Evolutionary conservation across 164 flowering plant species (phyloP), one percentile per base, ranked within the genome.

Genomic region (Piper betle): DNA sequence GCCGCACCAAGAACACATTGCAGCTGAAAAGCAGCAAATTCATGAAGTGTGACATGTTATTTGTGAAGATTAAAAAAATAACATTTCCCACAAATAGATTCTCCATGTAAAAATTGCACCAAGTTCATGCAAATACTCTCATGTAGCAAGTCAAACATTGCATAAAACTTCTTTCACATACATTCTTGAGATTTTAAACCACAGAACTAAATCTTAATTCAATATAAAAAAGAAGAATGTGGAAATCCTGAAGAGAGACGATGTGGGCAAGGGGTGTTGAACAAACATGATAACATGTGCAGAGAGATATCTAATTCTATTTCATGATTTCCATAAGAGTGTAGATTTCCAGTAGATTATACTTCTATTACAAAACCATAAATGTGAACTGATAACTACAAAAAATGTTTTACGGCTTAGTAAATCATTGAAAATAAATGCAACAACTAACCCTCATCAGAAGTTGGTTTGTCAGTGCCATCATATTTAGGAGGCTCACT

Each of bases 1-100:
- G 62, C 95, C 86, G 77, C 97, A 90, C 97, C 97, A 90, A 57
- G 57, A 63, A 75, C 95, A 87, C 8, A 82, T 85, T 37, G 71
- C 18, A 71, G 81, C 96, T 88, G 75, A 50, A 74, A 46, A 46
- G 50, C 50, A 46, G 15, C 15, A 46, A 46, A 15, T 2, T 46
- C 50, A 12, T 10, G 50, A 9, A 46, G 15, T 10, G 50, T 46
- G 9, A 46, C 11, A 46, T 46, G 15, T 9, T 10, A 9, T 46
- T 10, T 46, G 15, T 46, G 12, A 46, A 15, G 15, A 46, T 46
- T 12, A 46, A 46, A 46, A 10, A 46, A 46, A 5, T 12, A 10
- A 46, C 10, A 5, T 12, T 10, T 10, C 50, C 11, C 50, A 46
- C 10, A 46, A 5, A 6, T 46, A 46, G 15, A 46, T 9, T 46